Base-by-base conservation (phyloP, 1,139 yeast species). In the Blastobotrys elegans region DNA sequence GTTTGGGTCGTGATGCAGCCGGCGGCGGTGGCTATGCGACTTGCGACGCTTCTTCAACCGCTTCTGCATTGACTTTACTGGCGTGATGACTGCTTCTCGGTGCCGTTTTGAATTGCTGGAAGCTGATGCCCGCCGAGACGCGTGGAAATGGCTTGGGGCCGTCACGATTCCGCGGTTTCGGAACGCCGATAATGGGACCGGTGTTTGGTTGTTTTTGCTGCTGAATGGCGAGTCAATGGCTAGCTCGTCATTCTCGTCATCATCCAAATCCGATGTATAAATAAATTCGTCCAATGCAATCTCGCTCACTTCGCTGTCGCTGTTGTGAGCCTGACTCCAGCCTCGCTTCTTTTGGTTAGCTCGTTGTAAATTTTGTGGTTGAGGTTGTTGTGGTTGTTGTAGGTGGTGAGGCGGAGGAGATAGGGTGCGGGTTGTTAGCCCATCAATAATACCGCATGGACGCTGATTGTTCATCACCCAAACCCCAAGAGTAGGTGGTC, bases 361-460 rank as follows among this genome's bases (percentile, higher is more conserved):
- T 40, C 47, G 16, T 24, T 48, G 30, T 24, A 30, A 43, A 17
- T n/a, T 26, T 27, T 30, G 42, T 24, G 35, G 43, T 41, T 37
- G 24, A 7, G 14, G 6, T 24, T 6, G 10, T 5, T 14, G 33
- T 30, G 33, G 33, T 44, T 16, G 39, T 55, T 14, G n/a, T n/a
- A n/a, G n/a, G 27, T 40, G 13, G 46, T 42, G n/a, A 3, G 60
- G 54, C 45, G 62, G 67, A 46, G 58, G 82, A 71, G 66, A 74
- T 67, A 89, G 71, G 1, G 95, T 82, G 49, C 96, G 73, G 0
- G 97, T 92, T 1, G 95, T 82, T 30, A 87, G 73, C 4, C 98
- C 97, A 64, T 92, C 97, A 58, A 92, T 90, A 50, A 92, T 88
- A 24, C 96, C 95, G 66, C 85, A 88, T 0, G 96, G 97, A 57